phyloP scores from a whole-genome alignment of 345 rosid genomes.

The Geranium brycei region DNA sequence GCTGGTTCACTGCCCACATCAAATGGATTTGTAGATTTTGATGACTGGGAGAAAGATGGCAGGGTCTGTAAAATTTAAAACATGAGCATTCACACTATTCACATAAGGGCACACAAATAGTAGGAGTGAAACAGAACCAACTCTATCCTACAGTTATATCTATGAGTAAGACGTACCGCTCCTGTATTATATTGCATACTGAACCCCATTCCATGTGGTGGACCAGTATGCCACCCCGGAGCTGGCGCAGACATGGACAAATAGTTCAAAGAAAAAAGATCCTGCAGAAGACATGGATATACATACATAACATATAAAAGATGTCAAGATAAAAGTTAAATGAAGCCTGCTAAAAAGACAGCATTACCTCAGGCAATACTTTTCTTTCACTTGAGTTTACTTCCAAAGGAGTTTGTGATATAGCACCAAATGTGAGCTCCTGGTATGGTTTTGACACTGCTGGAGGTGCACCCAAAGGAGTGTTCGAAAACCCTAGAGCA shows the following conservation, averaged over 20 bases:
- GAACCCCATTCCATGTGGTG: conserved; percentile 52
- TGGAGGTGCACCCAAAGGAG: conserved; percentile 32
- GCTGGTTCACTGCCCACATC: conserved; percentile 37
- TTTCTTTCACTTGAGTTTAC: conserved; percentile 43
- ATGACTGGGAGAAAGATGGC: conserved; percentile 35
- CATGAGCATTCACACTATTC: neutral
- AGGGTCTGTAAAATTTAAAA: conserved; percentile 29
- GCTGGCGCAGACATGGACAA: conserved; percentile 38
- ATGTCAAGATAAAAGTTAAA: neutral
- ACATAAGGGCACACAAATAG: neutral
- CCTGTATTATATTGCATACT: conserved; percentile 49
- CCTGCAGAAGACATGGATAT: conserved; percentile 35
- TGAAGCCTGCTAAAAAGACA: neutral
- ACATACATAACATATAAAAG: neutral
- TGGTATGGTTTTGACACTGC: conserved; percentile 18
- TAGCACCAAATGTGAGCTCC: conserved; percentile 21
- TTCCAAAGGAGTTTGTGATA: conserved; percentile 29
- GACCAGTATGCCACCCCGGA: conserved; percentile 72
- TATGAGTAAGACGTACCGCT: conserved; percentile 27
- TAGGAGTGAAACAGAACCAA: neutral
- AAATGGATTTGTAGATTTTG: conserved; percentile 75
- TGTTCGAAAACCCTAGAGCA: conserved; percentile 27
- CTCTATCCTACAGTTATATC: neutral
- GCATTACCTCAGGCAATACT: conserved; percentile 67
- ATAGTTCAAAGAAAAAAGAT: conserved; percentile 53